Conservation (phyloP, 2,329 filamentous ascomycete species). For the Alternaria consortialis region DNA sequence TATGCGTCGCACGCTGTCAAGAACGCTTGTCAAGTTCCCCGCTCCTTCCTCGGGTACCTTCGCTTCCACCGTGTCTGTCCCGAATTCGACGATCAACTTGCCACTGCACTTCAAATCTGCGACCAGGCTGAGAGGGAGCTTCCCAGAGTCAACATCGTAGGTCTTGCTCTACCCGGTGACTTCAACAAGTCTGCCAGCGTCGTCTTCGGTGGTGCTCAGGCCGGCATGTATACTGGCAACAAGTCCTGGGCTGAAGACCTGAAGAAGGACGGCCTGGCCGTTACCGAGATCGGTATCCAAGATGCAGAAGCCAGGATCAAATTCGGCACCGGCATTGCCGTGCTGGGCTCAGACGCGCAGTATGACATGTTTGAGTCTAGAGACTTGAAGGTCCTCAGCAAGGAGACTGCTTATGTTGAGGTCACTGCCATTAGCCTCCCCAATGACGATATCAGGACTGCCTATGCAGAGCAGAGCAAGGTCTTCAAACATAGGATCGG, state of each 20-base stretch:
- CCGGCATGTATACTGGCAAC: constrained; percentile 53
- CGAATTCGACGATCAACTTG: constrained; percentile 75
- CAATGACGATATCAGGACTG: constrained; percentile 53
- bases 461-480: constrained; percentile 56
- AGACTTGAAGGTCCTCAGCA: constrained; percentile 27
- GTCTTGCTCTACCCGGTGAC: constrained; percentile 70
- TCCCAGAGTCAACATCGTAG: constrained; percentile 64
- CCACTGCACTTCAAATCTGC: constrained; percentile 72
- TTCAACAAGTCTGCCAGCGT: constrained; percentile 82
- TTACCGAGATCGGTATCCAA: constrained; percentile 52
- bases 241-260: constrained; percentile 53
- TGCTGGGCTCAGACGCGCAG: constrained; percentile 54
- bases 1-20: constrained; percentile 61
- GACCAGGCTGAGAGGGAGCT: constrained; percentile 73
- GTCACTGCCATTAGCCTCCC: constrained; percentile 60
- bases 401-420: constrained; percentile 47
- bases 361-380: constrained; percentile 48
- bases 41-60: constrained; percentile 90
- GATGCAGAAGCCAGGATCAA: constrained; percentile 59
- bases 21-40: constrained; percentile 72
- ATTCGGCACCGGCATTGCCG: constrained; percentile 61
- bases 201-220: constrained; percentile 68
- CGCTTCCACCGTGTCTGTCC: constrained; percentile 85
- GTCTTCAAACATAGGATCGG: constrained; percentile 45
- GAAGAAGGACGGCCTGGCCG: constrained; percentile 26